Base-by-base conservation (phyloP, 2,329 filamentous ascomycete species). In the Botrytis aclada region DNA sequence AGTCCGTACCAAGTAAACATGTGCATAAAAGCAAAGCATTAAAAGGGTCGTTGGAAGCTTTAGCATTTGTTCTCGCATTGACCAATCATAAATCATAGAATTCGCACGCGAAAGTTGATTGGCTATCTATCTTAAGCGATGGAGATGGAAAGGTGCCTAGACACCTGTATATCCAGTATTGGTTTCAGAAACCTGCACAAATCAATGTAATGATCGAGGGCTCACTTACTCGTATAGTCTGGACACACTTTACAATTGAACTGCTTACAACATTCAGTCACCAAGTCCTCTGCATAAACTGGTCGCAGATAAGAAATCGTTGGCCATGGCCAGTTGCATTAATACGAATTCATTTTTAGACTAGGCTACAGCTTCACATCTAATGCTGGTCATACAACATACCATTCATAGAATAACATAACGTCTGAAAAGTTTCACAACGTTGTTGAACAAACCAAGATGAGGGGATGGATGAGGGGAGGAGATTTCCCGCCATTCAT, bases 61-160 rank as follows among this genome's bases (percentile, higher is more conserved):
- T 51, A 32, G n/a, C 66, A 39, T 25, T 34, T 66, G 34, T 6
- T 60, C 45, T 65, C 72, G 41, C 10, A 64, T 39, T 43, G 62
- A 54, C 74, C 74, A 75, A 75, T 74, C 73, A 75, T n/a, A 56
- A 37, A 22, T 12, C 32, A 41, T 83, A 4, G 51, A 14, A 43
- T 45, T 64, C 54, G 63, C 74, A 74, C 72, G 74, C 64, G 37
- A 39, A 29, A 41, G 29, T 66, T 71, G 43, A 71, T 66, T 66
- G 70, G 70, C 29, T 71, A 10, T 54, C 25, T 58, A 51, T 25
- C 20, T 65, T 65, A 69, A 65, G 69, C 69, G 45, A 56, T 56
- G 45, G 22, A 64, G 29, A 56, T 61, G 45, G 22, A 69, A 32
- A 54, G 41, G 37, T 64, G 34, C 47, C 47, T 14, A 22, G 43